phyloP scores from a whole-genome alignment of 192 early-diverging fungal species.

The Cetraspora pellucida region DNA sequence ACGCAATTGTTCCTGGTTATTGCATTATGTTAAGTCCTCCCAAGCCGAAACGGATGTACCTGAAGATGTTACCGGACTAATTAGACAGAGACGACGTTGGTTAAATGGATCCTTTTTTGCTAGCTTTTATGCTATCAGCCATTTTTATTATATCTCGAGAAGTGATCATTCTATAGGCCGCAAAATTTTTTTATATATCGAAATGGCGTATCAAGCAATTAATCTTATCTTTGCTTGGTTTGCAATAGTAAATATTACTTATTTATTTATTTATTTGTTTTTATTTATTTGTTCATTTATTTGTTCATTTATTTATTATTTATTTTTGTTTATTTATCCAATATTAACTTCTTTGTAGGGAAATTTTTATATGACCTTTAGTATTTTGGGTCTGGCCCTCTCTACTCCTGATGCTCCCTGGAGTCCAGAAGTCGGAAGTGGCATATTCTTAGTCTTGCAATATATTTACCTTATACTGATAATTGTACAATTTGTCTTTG shows the following conservation, averaged over 20 bases:
- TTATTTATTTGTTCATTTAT: no score
- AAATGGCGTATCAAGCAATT: conserved; percentile 82
- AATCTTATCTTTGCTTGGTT: conserved; percentile 90
- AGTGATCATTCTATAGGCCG: conserved; percentile 73
- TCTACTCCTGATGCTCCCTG: conserved; percentile 43
- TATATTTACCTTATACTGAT: conserved; percentile 76
- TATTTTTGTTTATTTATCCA: background rate
- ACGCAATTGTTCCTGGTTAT: conserved; percentile 62
- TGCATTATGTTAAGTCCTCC: conserved; percentile 74
- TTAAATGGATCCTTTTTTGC: conserved; percentile 96
- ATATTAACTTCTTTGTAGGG: conserved; percentile 48
- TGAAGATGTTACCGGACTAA: conserved; percentile 78
- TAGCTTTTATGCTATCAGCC: conserved; percentile 77
- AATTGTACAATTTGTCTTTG: conserved; percentile 81
- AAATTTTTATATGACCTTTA: conserved; percentile 91
- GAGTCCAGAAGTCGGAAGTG: conserved; percentile 38
- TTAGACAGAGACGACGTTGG: conserved; percentile 97
- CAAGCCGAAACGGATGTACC: conserved; percentile 87
- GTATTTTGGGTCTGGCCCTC: conserved; percentile 72
- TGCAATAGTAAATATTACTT: conserved; percentile 59
- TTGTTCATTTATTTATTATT: background rate
- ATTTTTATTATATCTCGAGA: conserved; percentile 77
- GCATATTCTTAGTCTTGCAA: conserved; percentile 48
- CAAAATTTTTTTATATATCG: conserved; percentile 73
- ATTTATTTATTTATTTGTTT: no score